These are phyloP conservation scores for Diaporthe eres DNA, from an alignment of 2,329 filamentous ascomycete species.

Conservation along the genomic window DNA sequence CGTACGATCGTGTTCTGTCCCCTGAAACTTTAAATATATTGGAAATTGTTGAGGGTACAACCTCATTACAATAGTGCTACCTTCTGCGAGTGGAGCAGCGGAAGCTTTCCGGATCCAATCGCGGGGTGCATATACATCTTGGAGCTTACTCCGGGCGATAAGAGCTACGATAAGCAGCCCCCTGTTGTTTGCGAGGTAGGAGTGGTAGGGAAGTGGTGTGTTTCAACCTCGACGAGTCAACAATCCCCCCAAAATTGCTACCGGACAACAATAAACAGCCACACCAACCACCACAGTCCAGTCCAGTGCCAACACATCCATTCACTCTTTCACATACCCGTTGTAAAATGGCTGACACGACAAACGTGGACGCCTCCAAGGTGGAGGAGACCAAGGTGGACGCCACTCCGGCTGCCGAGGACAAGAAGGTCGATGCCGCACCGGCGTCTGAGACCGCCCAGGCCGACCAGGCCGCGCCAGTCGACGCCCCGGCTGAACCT, in stretches of 20 bases:
- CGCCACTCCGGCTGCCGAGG: background rate
- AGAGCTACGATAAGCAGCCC: conserved; percentile 24
- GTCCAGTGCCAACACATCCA: conserved; percentile 3
- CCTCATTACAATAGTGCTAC: conserved; percentile 24
- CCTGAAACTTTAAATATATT: conserved; percentile 31
- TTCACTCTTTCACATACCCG: conserved; percentile 28
- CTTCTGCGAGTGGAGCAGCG: conserved; percentile 18
- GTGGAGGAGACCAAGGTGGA: conserved; percentile 11
- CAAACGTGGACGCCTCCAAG: conserved; percentile 23
- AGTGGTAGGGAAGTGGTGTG: conserved; percentile 15
- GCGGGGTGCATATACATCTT: conserved; percentile 15
- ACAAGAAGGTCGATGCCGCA: conserved; percentile 9
- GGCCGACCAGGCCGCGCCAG: conserved; percentile 1
- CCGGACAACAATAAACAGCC: conserved; percentile 7
- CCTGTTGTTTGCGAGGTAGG: conserved; percentile 1
- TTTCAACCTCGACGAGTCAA: conserved; percentile 21
- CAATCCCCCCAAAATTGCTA: background rate
- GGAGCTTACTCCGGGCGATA: conserved; percentile 9
- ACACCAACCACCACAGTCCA: background rate
- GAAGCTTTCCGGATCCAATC: conserved; percentile 30
- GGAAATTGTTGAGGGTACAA: conserved; percentile 33
- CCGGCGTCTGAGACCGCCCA: conserved; percentile 12
- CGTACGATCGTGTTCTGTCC: background rate
- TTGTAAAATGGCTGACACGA: conserved; percentile 36
- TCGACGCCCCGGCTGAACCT: conserved; percentile 11